Evolutionary conservation across 192 early-diverging fungal species (phyloP), one percentile per base, ranked within the genome.

Genomic region (Mortierella alpina): DNA sequence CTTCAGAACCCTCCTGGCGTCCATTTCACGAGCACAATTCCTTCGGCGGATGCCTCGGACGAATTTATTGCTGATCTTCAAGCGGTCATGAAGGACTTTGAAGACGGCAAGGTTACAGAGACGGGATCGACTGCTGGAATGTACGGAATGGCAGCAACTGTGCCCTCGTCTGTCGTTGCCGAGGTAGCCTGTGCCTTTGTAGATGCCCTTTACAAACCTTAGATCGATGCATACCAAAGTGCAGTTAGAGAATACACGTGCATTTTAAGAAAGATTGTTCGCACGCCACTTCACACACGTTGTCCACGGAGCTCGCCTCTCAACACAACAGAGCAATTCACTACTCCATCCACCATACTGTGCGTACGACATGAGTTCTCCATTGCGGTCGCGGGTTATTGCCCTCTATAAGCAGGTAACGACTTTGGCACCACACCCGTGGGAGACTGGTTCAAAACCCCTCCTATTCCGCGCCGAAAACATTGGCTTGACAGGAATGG

Each of bases 101-200:
- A 87, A 60, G 88, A 88, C 10, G 84, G 94, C 66, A 95, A 95
- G 8, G 82, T 84, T 17, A 86, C 84, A 18, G 92, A 91, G 67
- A 86, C 85, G 45, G 92, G 92, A 22, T 92, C 91, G 0, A 91
- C 93, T 7, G 93, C 96, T 13, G 95, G 96, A 47, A 91, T 99
- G 59, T 99, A 99, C 63, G 97, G 97, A 42, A 94, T 95, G 81
- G 95, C 96, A 11, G 92, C 95, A 14, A 92, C 89, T 11, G 87
- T 99, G 5, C 96, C 97, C 0, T 94, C 97, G 66, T 90, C 88
- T 18, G 93, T 99, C 58, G 90, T 97, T 41, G 89, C 90, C 61
- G 97, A 99, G 68, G 93, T 99, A 41, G 90, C 93, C 45, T 74
- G 84, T 46, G 95, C 95, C 10, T 99, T 95, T 83, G 87, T 99